Base-by-base conservation (phyloP, 805 yeast genomes). In the Ogataea methylovora region DNA sequence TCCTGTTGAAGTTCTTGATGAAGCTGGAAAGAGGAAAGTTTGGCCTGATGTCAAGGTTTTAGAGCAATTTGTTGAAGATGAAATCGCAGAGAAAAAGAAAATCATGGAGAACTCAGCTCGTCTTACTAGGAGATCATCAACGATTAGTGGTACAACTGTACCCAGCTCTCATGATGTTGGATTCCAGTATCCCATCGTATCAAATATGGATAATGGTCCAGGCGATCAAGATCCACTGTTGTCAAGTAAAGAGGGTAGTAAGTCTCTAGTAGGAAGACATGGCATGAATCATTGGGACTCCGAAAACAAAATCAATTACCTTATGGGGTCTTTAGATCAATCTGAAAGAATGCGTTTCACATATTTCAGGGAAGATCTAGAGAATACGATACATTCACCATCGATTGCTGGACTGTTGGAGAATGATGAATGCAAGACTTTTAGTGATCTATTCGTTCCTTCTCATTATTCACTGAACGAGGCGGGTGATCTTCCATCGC, bases 31-130 rank as follows among this genome's bases (percentile, higher is more conserved):
- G 24, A 48, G 48, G 18, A 64, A 60, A 41, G 48, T 56, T 30
- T 90, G 97, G 97, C 98, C 97, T 1, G 97, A 92, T 50, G 62
- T 85, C 13, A 51, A 63, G 22, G 74, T 84, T 0, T 61, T 90
- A 43, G 80, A 79, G 43, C 95, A 87, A 41, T 90, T 78, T 58
- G 77, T 86, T 1, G 65, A 62, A 22, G 81, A 81, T 42, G 97
- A 88, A 56, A 58, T 51, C 54, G 45, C 73, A 53, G 54, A 49
- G 14, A 27, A 44, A 14, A 48, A 45, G 34, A 51, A 45, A 35
- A 35, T 52, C 12, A 40, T 41, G 8, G 52, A 46, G 17, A 49
- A 49, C 5, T 47, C 56, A 13, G 41, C 53, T 14, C 50, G 49
- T n/a, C 41, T 49, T 17, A 55, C 46, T 39, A 37, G 42, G 35